Percentiles rank a stretch among this genome's conserved stretches.
Evolutionary conservation across 495 filamentous ascomycete species (phyloP).

Genomic region (Wilcoxina mikolae): DNA sequence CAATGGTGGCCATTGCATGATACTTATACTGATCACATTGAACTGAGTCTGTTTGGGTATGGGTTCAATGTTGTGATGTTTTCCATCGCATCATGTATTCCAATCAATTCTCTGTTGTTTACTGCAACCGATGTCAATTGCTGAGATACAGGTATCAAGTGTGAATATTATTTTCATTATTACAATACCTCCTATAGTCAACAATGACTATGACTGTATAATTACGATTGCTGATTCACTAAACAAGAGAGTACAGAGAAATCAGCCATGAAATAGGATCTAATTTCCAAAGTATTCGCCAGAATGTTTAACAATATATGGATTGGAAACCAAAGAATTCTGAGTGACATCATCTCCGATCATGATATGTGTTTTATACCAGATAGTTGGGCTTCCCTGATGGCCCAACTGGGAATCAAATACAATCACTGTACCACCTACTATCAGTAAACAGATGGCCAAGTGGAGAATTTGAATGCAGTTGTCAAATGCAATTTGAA

Average conservation of each 20-base stretch:
- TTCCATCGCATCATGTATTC: background rate
- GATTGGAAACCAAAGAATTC: background rate
- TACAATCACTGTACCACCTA: background rate
- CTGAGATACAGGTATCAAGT: background rate
- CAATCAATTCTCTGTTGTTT: background rate
- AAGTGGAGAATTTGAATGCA: background rate
- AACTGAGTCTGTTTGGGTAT: background rate
- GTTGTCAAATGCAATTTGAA: background rate
- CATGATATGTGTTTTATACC: background rate
- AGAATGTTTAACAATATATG: background rate
- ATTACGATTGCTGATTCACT: background rate
- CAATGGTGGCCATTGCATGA: background rate
- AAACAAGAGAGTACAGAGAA: background rate
- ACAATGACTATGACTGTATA: background rate
- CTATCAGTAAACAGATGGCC: no score
- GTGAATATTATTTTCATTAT: background rate
- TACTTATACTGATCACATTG: background rate
- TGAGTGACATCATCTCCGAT: slow-evolving; percentile 5
- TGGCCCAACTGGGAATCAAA: background rate
- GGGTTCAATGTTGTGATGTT: background rate
- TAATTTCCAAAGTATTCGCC: background rate
- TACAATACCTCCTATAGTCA: background rate
- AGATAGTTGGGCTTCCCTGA: slow-evolving; percentile 3
- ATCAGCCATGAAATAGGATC: background rate
- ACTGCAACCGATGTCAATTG: background rate